A percentile compares a stretch with the other conserved stretches of the same genome.
phyloP scores from a whole-genome alignment of 2,329 filamentous ascomycete species.

The Canariomyces notabilis region DNA sequence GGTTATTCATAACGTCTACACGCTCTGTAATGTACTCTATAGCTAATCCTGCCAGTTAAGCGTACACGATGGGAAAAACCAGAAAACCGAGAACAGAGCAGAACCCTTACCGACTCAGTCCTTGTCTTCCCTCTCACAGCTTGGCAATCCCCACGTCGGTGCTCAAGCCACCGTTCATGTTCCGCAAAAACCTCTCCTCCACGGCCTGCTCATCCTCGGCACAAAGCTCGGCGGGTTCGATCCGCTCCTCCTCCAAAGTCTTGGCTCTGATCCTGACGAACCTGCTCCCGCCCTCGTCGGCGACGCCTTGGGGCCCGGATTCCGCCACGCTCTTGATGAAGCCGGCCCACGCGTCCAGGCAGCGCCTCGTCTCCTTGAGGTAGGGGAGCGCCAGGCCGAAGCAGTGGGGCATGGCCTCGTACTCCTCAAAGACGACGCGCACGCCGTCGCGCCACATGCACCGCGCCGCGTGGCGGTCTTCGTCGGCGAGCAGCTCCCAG shows the following conservation, averaged over 20 bases:
- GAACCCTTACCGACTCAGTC: background rate
- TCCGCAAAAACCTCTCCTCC: conserved; percentile 9
- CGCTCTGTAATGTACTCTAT: no score
- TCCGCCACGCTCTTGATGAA: conserved; percentile 48
- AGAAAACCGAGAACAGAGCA: background rate
- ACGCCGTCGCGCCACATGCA: conserved; percentile 54
- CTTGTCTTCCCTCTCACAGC: conserved; percentile 22
- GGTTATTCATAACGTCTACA: no score
- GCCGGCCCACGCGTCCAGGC: conserved; percentile 49
- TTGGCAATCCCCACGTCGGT: conserved; percentile 27
- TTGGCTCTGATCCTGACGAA: conserved; percentile 46
- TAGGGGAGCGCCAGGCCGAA: conserved; percentile 56
- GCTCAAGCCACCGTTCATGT: conserved; percentile 19
- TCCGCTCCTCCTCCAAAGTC: conserved; percentile 43
- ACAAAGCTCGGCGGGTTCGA: conserved; percentile 42
- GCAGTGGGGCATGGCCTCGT: conserved; percentile 75
- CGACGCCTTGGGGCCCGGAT: conserved; percentile 9
- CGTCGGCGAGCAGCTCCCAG: conserved; percentile 67
- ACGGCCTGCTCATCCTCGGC: conserved; percentile 28
- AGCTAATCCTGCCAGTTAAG: no score
- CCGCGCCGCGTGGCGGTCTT: conserved; percentile 56
- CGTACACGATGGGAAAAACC: background rate
- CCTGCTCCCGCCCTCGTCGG: conserved; percentile 24
- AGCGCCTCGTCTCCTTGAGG: conserved; percentile 43
- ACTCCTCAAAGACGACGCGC: conserved; percentile 62